A percentile compares a stretch with the other conserved stretches of the same genome.
These are phyloP conservation scores for Kodamaea sp. DNA, from an alignment of 1,139 yeast species.

Conservation along the genomic window DNA sequence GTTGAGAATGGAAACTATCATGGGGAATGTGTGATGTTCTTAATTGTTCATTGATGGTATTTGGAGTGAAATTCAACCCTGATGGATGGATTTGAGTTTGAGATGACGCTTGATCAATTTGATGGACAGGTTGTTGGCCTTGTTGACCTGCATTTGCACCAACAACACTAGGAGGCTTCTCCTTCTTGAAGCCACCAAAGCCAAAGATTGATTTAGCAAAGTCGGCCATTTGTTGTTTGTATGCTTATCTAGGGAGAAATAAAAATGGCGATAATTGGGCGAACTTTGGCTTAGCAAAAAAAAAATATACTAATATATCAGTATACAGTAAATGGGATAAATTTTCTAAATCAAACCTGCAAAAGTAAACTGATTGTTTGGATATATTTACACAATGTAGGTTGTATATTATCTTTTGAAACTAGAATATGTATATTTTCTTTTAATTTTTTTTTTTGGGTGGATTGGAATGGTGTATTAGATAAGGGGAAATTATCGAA, in stretches of 20 bases:
- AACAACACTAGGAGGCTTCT: conserved; percentile 5
- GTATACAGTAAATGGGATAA: too few species aligned
- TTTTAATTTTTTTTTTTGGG: background rate
- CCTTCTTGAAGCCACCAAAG: conserved; percentile 46
- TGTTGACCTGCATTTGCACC: background rate
- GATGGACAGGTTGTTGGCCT: background rate
- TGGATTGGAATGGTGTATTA: background rate
- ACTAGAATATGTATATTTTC: conserved; percentile 19
- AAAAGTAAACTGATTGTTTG: too few species aligned
- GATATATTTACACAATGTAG: too few species aligned
- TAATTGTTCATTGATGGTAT: background rate
- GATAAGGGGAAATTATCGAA: conserved; percentile 6
- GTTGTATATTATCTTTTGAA: too few species aligned
- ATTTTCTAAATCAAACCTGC: too few species aligned
- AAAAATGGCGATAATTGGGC: too few species aligned
- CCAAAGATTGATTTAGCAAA: conserved; percentile 62
- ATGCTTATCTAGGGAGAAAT: background rate
- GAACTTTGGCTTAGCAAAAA: too few species aligned
- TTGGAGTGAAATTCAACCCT: conserved; percentile 3
- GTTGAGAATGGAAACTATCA: conserved; percentile 1
- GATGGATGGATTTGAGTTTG: background rate
- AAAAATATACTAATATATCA: too few species aligned
- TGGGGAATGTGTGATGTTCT: conserved; percentile 1
- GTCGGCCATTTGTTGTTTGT: conserved; percentile 46
- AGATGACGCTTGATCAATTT: background rate